Evolutionary conservation across 768 basidiomycete species (phyloP).

Genomic region (Candolleomyces aberdarensis): DNA sequence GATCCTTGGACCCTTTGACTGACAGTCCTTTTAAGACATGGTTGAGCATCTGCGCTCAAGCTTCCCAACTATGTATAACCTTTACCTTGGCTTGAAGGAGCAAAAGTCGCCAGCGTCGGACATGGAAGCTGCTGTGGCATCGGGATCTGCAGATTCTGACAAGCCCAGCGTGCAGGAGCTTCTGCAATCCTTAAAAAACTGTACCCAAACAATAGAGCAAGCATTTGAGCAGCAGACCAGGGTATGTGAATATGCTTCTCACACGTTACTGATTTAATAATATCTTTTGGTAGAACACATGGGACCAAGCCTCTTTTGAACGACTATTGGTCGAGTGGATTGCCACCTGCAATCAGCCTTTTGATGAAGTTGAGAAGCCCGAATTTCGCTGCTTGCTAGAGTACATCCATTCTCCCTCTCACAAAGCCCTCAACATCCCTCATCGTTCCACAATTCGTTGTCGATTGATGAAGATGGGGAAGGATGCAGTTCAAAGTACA

Average conservation of each 20-base stretch:
- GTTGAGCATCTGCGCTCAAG: neutral
- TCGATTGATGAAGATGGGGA: conserved; percentile 5
- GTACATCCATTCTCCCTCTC: conserved; percentile 11
- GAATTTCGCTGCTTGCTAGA: conserved; percentile 15
- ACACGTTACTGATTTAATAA: neutral
- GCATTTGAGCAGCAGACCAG: neutral
- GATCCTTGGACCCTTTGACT: neutral
- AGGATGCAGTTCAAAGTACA: neutral
- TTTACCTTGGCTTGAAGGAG: neutral
- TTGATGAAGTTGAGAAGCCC: conserved; percentile 18
- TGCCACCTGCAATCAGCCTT: conserved; percentile 16
- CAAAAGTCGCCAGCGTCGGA: conserved; percentile 4
- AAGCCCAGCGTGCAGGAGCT: neutral
- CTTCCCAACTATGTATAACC: neutral
- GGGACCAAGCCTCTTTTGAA: conserved; percentile 16
- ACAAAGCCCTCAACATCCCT: conserved; percentile 9
- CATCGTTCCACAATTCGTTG: neutral
- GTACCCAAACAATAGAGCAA: neutral
- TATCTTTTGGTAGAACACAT: conserved; percentile 9
- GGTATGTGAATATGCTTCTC: neutral
- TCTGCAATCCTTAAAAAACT: neutral
- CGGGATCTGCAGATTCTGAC: neutral
- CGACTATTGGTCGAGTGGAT: conserved; percentile 15
- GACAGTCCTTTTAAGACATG: neutral
- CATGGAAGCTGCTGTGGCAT: conserved; percentile 9